Evolutionary conservation across 306 rosid species (phyloP).

Genomic region (Fragaria iinumae): DNA sequence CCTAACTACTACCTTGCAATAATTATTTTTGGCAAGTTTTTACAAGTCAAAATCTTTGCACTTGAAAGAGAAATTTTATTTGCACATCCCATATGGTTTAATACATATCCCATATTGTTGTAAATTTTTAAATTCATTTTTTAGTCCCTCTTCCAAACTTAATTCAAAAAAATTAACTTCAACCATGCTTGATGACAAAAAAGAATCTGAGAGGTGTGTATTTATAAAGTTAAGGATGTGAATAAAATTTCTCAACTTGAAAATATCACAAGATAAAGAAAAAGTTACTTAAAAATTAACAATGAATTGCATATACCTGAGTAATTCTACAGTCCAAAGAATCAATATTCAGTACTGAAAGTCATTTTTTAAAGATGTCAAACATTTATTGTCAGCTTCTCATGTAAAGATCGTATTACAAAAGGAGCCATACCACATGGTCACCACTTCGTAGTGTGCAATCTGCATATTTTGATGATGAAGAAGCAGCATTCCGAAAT

Average conservation of each 20-base stretch:
- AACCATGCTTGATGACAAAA: too few species aligned
- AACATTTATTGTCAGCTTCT: background rate
- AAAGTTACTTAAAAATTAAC: background rate
- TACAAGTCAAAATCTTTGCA: background rate
- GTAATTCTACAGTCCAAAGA: background rate
- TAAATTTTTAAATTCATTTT: too few species aligned
- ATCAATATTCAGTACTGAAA: background rate
- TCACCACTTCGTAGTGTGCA: constrained; percentile 71
- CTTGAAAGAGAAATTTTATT: background rate
- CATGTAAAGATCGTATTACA: background rate
- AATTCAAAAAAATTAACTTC: too few species aligned
- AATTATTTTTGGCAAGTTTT: background rate
- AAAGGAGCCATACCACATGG: constrained; percentile 62
- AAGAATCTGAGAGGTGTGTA: too few species aligned
- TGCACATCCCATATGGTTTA: too few species aligned
- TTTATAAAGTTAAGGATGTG: too few species aligned
- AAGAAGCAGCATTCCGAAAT: constrained; percentile 30
- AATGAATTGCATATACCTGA: background rate
- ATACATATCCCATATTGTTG: too few species aligned
- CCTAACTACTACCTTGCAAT: background rate
- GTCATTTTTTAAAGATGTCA: background rate
- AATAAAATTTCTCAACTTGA: background rate
- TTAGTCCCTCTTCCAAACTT: too few species aligned
- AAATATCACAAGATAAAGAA: background rate
- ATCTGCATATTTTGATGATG: constrained; percentile 41